Percentiles rank a stretch among this genome's conserved stretches.
phyloP scores from a whole-genome alignment of 371 early-diverging fungal genomes.

The Mortierella sp. region DNA sequence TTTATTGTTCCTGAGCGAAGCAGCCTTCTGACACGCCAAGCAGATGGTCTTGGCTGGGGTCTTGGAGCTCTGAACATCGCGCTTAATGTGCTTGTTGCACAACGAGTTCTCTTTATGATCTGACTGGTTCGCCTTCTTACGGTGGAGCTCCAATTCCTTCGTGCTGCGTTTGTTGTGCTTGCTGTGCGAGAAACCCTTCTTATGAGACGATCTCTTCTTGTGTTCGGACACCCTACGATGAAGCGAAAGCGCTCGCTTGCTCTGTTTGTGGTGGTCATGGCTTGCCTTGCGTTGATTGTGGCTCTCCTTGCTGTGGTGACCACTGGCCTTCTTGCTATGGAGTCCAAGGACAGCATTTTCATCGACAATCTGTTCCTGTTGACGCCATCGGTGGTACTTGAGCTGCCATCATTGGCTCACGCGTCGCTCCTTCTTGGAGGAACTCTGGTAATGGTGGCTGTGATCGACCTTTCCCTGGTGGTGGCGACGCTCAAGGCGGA shows the following conservation, averaged over 20 bases:
- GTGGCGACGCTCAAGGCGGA: slow-evolving; percentile 38
- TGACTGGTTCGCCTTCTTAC: neutral
- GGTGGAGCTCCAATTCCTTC: no score
- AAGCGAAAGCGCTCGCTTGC: slow-evolving; percentile 22
- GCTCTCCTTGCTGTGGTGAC: slow-evolving; percentile 9
- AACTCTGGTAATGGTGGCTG: slow-evolving; percentile 13
- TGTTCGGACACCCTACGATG: slow-evolving; percentile 15
- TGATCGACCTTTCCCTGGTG: slow-evolving; percentile 17
- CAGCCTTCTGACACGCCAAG: neutral
- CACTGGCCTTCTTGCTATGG: slow-evolving; percentile 2
- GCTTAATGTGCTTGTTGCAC: slow-evolving; percentile 8
- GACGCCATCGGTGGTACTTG: no score
- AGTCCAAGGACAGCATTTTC: neutral
- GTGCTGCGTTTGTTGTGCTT: no score
- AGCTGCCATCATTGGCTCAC: no score
- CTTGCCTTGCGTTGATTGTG: slow-evolving; percentile 6
- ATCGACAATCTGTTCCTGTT: no score
- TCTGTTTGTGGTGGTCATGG: slow-evolving; percentile 13
- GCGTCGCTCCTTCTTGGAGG: slow-evolving; percentile 22
- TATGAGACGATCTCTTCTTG: neutral
- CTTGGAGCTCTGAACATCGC: slow-evolving; percentile 1
- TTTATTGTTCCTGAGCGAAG: slow-evolving; percentile 7
- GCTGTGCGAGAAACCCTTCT: neutral
- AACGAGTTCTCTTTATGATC: slow-evolving; percentile 1
- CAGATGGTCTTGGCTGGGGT: slow-evolving; percentile 16